These are phyloP conservation scores for Pseudogymnoascus sp. DNA, from an alignment of 2,329 filamentous ascomycete species.

Conservation along the genomic window DNA sequence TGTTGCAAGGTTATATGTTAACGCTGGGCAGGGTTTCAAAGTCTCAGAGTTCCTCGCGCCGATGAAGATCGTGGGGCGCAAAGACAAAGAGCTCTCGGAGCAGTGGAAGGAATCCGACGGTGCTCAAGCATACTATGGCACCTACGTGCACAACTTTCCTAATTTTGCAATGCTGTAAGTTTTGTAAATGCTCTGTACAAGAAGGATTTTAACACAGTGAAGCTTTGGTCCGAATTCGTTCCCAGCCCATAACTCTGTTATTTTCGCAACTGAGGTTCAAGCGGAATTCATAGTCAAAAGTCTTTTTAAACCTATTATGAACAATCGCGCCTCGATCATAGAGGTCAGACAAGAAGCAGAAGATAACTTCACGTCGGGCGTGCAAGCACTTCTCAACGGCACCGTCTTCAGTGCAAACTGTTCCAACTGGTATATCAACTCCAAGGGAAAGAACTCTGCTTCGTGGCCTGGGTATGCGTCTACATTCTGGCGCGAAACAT, in stretches of 20 bases:
- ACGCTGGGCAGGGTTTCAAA: conserved; percentile 20
- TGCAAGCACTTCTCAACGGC: conserved; percentile 27
- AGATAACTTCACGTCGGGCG: conserved; percentile 23
- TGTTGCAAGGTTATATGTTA: conserved; percentile 8
- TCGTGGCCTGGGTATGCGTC: conserved; percentile 30
- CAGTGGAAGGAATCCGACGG: conserved; percentile 26
- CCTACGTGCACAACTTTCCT: conserved; percentile 23
- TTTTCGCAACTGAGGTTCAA: conserved; percentile 27
- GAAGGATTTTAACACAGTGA: not conserved
- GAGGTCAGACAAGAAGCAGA: conserved; percentile 31
- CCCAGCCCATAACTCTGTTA: conserved; percentile 26
- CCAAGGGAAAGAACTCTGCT: conserved; percentile 31
- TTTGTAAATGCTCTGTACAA: not conserved
- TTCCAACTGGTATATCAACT: conserved; percentile 36
- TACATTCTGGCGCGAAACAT: conserved; percentile 25
- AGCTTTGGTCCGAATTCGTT: conserved; percentile 25
- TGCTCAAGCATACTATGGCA: conserved; percentile 26
- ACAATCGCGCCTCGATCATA: conserved; percentile 26
- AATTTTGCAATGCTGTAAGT: conserved; percentile 19
- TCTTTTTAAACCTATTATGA: conserved; percentile 28
- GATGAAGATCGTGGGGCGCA: conserved; percentile 24
- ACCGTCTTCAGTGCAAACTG: conserved; percentile 32
- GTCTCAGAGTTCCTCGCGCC: conserved; percentile 29
- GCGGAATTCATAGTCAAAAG: conserved; percentile 25
- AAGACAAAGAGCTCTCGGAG: conserved; percentile 19